A percentile compares a stretch with the other conserved stretches of the same genome.
Conservation (phyloP, 2,329 filamentous ascomycete genomes). For the Grosmannia penicillata region DNA sequence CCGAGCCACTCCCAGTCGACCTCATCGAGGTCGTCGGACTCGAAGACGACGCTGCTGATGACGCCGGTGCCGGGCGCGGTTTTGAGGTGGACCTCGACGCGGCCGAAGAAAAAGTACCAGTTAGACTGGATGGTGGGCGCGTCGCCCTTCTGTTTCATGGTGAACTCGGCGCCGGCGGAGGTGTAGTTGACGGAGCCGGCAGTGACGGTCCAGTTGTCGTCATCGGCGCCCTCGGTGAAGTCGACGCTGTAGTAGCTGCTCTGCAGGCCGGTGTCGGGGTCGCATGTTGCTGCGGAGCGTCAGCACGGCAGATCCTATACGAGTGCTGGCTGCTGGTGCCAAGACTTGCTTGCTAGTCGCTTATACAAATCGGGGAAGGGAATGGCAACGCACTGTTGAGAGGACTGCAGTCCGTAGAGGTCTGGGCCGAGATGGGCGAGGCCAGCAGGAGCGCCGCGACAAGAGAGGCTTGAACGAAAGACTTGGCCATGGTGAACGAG, state of each 20-base stretch:
- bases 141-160: conserved; percentile 14
- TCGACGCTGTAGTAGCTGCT: conserved; percentile 4
- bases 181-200: conserved; percentile 3
- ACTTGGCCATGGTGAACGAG: neutral
- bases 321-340: no score
- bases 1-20: conserved; percentile 67
- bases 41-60: conserved; percentile 31
- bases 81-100: conserved; percentile 29
- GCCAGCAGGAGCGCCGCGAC: neutral
- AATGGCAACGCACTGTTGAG: neutral
- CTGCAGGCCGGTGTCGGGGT: neutral
- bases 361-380: neutral
- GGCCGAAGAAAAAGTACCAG: conserved; percentile 39
- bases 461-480: neutral
- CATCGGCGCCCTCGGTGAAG: conserved; percentile 6
- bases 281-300: neutral
- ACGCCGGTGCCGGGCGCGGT: conserved; percentile 32
- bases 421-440: neutral
- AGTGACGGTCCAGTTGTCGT: neutral
- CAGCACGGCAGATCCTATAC: no score
- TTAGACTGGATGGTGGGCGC: conserved; percentile 28
- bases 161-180: conserved; percentile 4
- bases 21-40: conserved; percentile 36
- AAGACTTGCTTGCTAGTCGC: no score
- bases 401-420: neutral